A percentile compares a stretch with the other conserved stretches of the same genome.
Evolutionary conservation across 345 rosid species (phyloP).

Genomic region (Aquilaria malaccensis): DNA sequence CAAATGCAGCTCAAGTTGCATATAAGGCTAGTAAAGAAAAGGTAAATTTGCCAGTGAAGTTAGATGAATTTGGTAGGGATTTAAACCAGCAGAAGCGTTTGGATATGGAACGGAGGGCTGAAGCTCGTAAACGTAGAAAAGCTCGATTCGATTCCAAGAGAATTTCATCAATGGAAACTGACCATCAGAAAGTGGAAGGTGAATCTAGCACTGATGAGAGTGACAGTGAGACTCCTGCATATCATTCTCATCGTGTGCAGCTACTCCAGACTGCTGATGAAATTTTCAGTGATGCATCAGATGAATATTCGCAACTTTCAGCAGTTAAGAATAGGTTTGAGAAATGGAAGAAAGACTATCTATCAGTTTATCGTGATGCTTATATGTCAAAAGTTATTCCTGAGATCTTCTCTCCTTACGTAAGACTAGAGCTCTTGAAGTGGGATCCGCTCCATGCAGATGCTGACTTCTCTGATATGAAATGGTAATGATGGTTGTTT

Average conservation of each 20-base stretch:
- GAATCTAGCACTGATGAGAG: constrained; percentile 99
- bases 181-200: constrained; percentile 73
- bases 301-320: constrained; percentile 83
- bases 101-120: constrained; percentile 75
- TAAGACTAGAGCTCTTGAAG: constrained; percentile 81
- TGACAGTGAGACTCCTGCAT: constrained; percentile 78
- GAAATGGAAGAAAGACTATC: constrained; percentile 77
- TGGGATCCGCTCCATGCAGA: constrained; percentile 91
- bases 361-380: constrained; percentile 74
- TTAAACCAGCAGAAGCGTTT: constrained; percentile 74
- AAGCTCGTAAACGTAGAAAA: constrained; percentile 71
- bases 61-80: constrained; percentile 98
- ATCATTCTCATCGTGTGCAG: constrained; percentile 53
- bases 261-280: constrained; percentile 72
- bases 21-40: constrained; percentile 53
- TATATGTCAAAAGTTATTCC: constrained; percentile 83
- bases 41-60: constrained; percentile 49
- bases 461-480: constrained; percentile 69
- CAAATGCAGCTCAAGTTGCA: constrained; percentile 76
- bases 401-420: constrained; percentile 88
- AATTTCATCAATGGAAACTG: constrained; percentile 60
- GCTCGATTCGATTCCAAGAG: constrained; percentile 63
- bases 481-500: constrained; percentile 47
- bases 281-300: constrained; percentile 83
- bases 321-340: constrained; percentile 75